Evolutionary conservation across 768 basidiomycete species (phyloP), one percentile per base, ranked within the genome.

Genomic region (Boletus eberwhitei): DNA sequence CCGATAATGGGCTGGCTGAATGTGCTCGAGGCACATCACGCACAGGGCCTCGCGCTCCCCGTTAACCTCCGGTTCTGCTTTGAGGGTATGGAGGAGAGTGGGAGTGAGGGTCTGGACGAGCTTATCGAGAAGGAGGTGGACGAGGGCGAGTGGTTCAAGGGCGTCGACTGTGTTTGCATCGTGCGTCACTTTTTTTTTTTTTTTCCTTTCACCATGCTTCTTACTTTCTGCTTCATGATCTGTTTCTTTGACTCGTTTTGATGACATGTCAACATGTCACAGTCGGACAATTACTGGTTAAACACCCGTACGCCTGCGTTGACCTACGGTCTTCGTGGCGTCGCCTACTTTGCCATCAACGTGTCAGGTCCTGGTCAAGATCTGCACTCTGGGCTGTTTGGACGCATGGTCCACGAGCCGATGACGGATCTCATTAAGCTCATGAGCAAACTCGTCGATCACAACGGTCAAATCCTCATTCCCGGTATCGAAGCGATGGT

Each of bases 21-120:
- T 65, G 87, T 93, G 41, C 77, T 97, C 42, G 86, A 96, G 63
- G 93, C 90, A 52, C 93, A 96, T 53, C 73, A 80, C 46, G 74
- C 83, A 50, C 80, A 81, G 42, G 77, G 81, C 19, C 74, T 83
- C 42, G 81, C 83, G 35, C 79, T 97, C 19, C 95, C 95, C 1
- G 93, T 98, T 26, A 97, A 98, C 68, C 72, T 98, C 52, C 83
- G 84, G 59, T 86, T 90, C 76, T 92, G 90, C 77, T 94, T 98
- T 63, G 96, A 98, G 70, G 95, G 90, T 5, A 98, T 97, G 95
- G 96, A 98, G 70, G 96, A 98, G 75, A 87, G 81, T 57, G 95
- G 94, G 6, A 90, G 88, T 39, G 90, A 91, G 61, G 93, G 94
- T 2, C 79, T 98, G 13, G 94, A 97, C 63, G 89, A 90, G 34